Percentiles rank a stretch among this genome's conserved stretches.
Evolutionary conservation across 768 basidiomycete genomes (phyloP).

Genomic region (Bullera alba): DNA sequence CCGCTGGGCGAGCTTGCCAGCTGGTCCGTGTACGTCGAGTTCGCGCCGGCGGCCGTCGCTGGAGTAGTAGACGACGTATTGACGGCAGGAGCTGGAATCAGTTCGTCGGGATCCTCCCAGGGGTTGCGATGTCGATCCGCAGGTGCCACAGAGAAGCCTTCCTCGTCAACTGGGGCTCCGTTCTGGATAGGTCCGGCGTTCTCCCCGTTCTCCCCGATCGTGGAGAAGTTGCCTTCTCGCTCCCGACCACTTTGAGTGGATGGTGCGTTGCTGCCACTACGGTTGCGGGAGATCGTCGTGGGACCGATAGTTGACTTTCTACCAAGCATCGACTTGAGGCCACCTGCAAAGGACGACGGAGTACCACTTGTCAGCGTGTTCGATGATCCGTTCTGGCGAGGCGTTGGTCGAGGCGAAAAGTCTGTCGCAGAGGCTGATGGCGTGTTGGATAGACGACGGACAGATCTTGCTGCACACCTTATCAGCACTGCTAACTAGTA

Average conservation of each 20-base stretch:
- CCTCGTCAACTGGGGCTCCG: slow-evolving; percentile 40
- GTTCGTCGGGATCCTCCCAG: slow-evolving; percentile 42
- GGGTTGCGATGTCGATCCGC: slow-evolving; percentile 45
- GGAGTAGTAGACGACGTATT: slow-evolving; percentile 2
- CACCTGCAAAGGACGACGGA: slow-evolving; percentile 22
- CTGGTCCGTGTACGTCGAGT: slow-evolving; percentile 1
- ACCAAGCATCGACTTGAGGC: slow-evolving; percentile 32
- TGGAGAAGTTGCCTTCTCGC: slow-evolving; percentile 13
- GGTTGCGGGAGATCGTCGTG: slow-evolving; percentile 11
- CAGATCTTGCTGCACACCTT: slow-evolving; percentile 8
- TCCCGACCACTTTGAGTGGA: slow-evolving; percentile 27
- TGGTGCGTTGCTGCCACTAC: slow-evolving; percentile 31
- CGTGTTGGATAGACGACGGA: slow-evolving; percentile 15
- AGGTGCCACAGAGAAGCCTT: slow-evolving; percentile 49
- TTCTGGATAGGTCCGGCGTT: background rate
- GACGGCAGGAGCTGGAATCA: slow-evolving; percentile 12
- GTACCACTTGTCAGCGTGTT: slow-evolving; percentile 4
- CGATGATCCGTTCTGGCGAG: slow-evolving; percentile 26
- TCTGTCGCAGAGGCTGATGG: slow-evolving; percentile 17
- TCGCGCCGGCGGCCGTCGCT: background rate
- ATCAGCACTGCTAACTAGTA: too few relatives aligned
- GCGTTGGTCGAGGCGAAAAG: slow-evolving; percentile 28
- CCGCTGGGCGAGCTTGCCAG: background rate
- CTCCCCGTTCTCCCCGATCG: slow-evolving; percentile 24
- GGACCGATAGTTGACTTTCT: slow-evolving; percentile 20